Evolutionary conservation across 2,329 filamentous ascomycete genomes (phyloP), one percentile per base, ranked within the genome.

Genomic region (Nakataea oryzae): DNA sequence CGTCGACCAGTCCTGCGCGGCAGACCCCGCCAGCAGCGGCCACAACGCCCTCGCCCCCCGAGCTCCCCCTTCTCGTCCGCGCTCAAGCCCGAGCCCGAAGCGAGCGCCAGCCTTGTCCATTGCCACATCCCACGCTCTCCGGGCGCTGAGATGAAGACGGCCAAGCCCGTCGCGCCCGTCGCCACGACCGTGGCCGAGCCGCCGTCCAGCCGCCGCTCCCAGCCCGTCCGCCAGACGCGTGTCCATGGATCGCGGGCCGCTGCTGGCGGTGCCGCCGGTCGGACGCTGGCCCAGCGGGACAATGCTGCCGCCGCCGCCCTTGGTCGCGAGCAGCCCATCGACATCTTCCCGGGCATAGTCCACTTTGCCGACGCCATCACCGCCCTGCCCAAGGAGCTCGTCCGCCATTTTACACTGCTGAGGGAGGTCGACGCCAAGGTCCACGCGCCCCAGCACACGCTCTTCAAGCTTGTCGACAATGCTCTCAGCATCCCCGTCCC

Each of bases 381-480:
- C 60, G 93, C 93, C 54, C 84, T 99, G 29, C 95, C 95, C 5
- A 93, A 93, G 74, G 95, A 99, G 77, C 90, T 97, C 60, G 91
- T 96, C 68, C 88, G 92, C 71, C 93, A 99, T 74, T 96, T 96
- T 69, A 97, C 93, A 41, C 83, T 97, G 62, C 81, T 99, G 68
- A 97, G 97, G 74, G 95, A 99, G 77, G 95, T 97, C 58, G 95
- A 99, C 78, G 93, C 93, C 65, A 99, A 99, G 77, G 90, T 96
- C 66, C 95, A 93, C 75, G 87, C 86, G 29, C 89, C 95, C 8
- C 91, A 96, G 73, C 89, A 95, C 69, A 84, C 88, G 70, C 82
- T 99, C 63, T 87, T 89, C 70, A 83, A 88, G 70, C 81, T 96
- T 65, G 84, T 96, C 68, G 81, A 87, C 64, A 81, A 81, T 61